phyloP scores from a whole-genome alignment of 257 asterid species.

The Rubia yunnanensis region DNA sequence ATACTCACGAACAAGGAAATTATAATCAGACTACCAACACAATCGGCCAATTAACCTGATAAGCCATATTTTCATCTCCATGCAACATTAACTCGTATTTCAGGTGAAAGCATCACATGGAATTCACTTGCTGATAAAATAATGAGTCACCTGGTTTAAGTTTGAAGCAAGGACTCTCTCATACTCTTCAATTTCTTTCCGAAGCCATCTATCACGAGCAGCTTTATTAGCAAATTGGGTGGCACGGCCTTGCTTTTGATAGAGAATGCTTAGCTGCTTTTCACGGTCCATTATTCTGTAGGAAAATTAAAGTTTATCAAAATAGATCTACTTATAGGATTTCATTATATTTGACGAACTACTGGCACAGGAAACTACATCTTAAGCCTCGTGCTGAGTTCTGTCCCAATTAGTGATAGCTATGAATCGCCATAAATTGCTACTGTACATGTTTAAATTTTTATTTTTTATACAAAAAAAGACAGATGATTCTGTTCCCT shows the following conservation, averaged over 20 bases:
- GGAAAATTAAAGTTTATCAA: not conserved
- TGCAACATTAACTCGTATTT: not conserved
- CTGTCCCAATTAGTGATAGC: not conserved
- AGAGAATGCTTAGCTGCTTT: conserved; percentile 95
- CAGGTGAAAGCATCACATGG: not conserved
- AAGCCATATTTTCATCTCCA: not conserved
- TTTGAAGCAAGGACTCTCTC: conserved; percentile 77
- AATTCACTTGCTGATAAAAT: conserved; percentile 1
- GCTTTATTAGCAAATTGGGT: conserved; percentile 85
- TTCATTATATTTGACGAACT: too few relatives aligned
- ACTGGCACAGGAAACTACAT: conserved; percentile 2
- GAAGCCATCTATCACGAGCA: conserved; percentile 91
- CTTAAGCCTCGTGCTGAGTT: not conserved
- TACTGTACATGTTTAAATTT: not conserved
- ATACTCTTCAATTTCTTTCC: conserved; percentile 81
- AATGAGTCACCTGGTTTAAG: conserved; percentile 53
- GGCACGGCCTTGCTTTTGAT: conserved; percentile 99
- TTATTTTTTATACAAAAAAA: too few relatives aligned
- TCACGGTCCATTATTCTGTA: conserved; percentile 94
- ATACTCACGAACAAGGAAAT: not conserved
- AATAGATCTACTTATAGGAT: too few relatives aligned
- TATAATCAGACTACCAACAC: not conserved
- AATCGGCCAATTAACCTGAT: not conserved
- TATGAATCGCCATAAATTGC: not conserved
- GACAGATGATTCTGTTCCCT: too few relatives aligned